Evolutionary conservation across 73 alveolate genomes (phyloP).

Genomic region (Diophrys sp.): DNA sequence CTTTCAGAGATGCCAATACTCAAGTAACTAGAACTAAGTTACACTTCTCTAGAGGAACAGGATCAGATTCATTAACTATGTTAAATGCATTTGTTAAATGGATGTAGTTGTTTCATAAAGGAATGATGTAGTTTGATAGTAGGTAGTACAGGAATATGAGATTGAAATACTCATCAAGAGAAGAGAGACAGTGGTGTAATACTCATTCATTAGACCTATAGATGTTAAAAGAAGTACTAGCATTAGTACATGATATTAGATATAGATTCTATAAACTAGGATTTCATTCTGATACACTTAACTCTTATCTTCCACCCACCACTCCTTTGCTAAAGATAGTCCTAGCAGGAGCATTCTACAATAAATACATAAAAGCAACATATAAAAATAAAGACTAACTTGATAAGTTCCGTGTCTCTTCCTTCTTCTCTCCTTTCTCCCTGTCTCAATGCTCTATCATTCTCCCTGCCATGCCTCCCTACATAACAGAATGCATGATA

Average conservation of each 20-base stretch:
- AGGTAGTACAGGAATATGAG: too few species aligned
- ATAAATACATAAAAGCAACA: conserved; percentile 41
- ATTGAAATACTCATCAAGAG: too few species aligned
- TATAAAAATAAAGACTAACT: conserved; percentile 37
- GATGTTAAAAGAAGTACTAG: conserved; percentile 37
- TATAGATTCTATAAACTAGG: conserved; percentile 27
- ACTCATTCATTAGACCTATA: conserved; percentile 26
- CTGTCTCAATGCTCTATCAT: conserved; percentile 36
- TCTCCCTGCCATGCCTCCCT: conserved; percentile 23
- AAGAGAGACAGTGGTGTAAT: conserved; percentile 52
- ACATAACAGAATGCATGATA: conserved; percentile 33
- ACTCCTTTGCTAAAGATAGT: conserved; percentile 23
- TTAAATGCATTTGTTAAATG: too few species aligned
- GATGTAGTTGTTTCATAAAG: too few species aligned
- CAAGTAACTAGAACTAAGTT: too few species aligned
- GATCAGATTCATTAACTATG: too few species aligned
- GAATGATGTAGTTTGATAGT: too few species aligned
- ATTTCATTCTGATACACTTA: conserved; percentile 22
- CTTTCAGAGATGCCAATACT: too few species aligned
- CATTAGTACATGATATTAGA: conserved; percentile 44
- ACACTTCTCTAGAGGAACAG: neutral
- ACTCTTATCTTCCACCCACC: conserved; percentile 35
- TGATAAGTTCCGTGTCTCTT: conserved; percentile 8
- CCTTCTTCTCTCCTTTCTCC: conserved; percentile 10
- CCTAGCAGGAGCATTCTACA: conserved; percentile 57